Conservation (phyloP, 169 alveolate genomes). For the Plasmodium vinckei region DNA sequence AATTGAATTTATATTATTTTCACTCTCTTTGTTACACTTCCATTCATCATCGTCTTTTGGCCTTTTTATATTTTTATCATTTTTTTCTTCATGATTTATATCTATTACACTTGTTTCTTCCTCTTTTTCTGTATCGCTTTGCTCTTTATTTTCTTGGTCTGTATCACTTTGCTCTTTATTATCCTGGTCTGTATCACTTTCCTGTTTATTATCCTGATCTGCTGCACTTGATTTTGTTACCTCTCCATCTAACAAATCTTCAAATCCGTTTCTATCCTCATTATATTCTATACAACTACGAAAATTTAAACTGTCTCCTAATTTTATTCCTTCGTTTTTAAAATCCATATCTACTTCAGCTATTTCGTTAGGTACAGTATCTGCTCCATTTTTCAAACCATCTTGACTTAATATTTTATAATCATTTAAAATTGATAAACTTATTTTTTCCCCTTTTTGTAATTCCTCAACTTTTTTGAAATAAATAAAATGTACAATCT, state of each 20-base stretch:
- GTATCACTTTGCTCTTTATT: background rate
- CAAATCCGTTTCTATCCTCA: background rate
- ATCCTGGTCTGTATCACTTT: background rate
- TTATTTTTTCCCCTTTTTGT: background rate
- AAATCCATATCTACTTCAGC: background rate
- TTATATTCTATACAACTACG: background rate
- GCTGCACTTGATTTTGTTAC: no score
- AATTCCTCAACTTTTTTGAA: background rate
- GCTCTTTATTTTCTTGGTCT: background rate
- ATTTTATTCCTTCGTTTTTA: background rate
- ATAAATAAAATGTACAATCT: conserved; percentile 38
- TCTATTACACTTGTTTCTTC: background rate
- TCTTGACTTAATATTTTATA: background rate
- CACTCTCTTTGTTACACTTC: conserved; percentile 12
- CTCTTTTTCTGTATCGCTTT: background rate
- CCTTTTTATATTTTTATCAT: background rate
- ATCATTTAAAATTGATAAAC: background rate
- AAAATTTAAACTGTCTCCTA: background rate
- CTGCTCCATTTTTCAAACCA: background rate
- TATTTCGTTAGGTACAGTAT: background rate
- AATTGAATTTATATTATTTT: background rate
- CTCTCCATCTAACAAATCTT: background rate
- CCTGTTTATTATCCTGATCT: background rate
- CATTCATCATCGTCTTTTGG: background rate
- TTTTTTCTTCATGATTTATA: background rate